Base-by-base conservation (phyloP, 768 basidiomycete species). In the Lactarius psammicola region DNA sequence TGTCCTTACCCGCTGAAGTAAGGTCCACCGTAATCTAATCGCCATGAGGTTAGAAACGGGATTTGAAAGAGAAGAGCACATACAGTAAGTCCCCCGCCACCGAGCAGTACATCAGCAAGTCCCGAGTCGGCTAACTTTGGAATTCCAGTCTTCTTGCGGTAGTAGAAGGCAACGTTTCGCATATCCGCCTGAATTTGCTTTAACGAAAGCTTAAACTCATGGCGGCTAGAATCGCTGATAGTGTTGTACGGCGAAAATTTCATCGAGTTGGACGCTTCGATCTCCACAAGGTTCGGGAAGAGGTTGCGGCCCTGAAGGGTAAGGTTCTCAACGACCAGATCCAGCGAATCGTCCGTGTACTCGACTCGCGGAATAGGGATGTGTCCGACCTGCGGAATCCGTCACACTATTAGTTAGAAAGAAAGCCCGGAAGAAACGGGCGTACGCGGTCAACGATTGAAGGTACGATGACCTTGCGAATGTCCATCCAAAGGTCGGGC, bases 361-460 rank as follows among this genome's bases (percentile, higher is more conserved):
- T 97, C 95, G 74, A 95, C 86, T 40, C 94, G 88, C 0, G 96
- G 96, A 69, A 98, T 95, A 8, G 94, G 94, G 62, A 95, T 74
- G 71, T 92, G 89, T 26, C 88, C 89, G 58, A 89, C 80, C 85
- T 90, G 31, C 2, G 30, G 13, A 33, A 58, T 6, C 20, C 23
- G 31, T 56, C 26, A 54, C 15, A 7, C 46, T 10, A 40, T 62
- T 60, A 56, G 46, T 6, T 5, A 8, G 3, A 2, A 3, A 28
- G 26, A 11, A n/a, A n/a, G n/a, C n/a, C 2, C 2, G n/a, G 23
- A n/a, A 34, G 67, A 15, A 68, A 17, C 6, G 63, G 65, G 42
- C 82, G 60, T 69, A 94, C 87, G 78, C 89, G 82, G 42, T 89
- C 82, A 70, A 95, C 85, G 42, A 96, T 75, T 7, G 83, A 78